phyloP scores from a whole-genome alignment of 768 basidiomycete genomes.

The Pleurotus citrinopileatus region DNA sequence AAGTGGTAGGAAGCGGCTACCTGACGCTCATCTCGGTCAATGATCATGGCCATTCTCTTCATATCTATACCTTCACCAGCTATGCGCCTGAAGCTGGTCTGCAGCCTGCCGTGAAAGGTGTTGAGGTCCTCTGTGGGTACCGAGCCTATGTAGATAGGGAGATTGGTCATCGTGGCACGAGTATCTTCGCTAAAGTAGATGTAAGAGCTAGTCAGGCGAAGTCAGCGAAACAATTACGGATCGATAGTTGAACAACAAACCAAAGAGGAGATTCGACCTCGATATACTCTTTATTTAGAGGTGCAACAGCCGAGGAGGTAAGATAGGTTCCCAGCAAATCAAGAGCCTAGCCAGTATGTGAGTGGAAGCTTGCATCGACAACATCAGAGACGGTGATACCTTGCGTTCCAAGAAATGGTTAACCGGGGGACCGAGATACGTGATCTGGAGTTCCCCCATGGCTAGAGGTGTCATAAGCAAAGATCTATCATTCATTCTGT shows the following conservation, averaged over 20 bases:
- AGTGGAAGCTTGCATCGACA: background rate
- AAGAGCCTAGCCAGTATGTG: conserved; percentile 64
- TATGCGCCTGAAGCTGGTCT: conserved; percentile 66
- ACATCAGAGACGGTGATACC: conserved; percentile 30
- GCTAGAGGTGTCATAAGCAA: conserved; percentile 23
- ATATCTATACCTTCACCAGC: conserved; percentile 81
- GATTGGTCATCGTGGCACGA: conserved; percentile 66
- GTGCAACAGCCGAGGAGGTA: conserved; percentile 79
- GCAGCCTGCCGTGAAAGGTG: conserved; percentile 67
- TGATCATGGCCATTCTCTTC: conserved; percentile 82
- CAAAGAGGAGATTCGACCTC: conserved; percentile 90
- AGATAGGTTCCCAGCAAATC: conserved; percentile 87
- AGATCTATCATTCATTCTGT: background rate
- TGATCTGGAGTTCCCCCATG: conserved; percentile 80
- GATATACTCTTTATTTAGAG: conserved; percentile 87
- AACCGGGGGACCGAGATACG: conserved; percentile 75
- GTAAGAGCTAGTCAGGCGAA: conserved; percentile 69
- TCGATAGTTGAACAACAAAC: conserved; percentile 39
- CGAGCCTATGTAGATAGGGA: conserved; percentile 79
- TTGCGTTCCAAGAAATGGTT: conserved; percentile 71
- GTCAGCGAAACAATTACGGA: no score
- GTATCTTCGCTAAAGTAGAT: conserved; percentile 82
- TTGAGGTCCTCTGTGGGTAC: conserved; percentile 80
- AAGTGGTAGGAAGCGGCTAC: conserved; percentile 33
- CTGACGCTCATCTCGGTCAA: conserved; percentile 87